Conservation (phyloP, 305 asterid species). For the Solanum aculeatissimum region DNA sequence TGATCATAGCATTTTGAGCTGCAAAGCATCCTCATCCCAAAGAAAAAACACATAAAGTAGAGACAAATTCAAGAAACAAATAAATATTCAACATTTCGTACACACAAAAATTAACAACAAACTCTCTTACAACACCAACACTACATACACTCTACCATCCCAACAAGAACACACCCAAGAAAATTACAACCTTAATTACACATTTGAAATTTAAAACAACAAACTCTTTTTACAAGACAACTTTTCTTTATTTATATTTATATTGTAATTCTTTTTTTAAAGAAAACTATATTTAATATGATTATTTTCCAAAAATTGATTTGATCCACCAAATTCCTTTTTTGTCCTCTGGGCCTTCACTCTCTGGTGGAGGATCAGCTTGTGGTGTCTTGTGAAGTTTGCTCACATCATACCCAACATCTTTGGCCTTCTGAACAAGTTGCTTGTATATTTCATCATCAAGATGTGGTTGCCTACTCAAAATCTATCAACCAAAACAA, state of each 20-base stretch:
- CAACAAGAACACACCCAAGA: neutral
- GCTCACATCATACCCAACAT: conserved; percentile 31
- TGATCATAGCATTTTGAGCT: too few species aligned
- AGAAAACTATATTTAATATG: neutral
- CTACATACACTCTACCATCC: neutral
- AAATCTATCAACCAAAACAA: conserved; percentile 6
- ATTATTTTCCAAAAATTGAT: conserved; percentile 20
- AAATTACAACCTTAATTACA: neutral
- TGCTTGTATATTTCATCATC: conserved; percentile 16
- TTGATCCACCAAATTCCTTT: conserved; percentile 35
- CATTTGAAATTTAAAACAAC: neutral
- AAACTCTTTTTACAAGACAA: neutral
- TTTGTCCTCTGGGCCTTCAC: conserved; percentile 2
- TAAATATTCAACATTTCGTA: neutral
- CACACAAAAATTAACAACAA: too few species aligned
- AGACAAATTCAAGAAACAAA: too few species aligned
- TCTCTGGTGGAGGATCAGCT: conserved; percentile 13
- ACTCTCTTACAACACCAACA: neutral
- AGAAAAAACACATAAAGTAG: too few species aligned
- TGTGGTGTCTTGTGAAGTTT: conserved; percentile 36
- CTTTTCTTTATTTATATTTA: neutral
- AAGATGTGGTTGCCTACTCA: conserved; percentile 8
- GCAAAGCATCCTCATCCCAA: too few species aligned
- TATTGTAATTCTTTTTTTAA: neutral
- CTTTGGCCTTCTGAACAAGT: conserved; percentile 20